A percentile compares a stretch with the other conserved stretches of the same genome.
phyloP scores from a whole-genome alignment of 2,329 filamentous ascomycete genomes.

The Stagonosporopsis cucurbitacearum region DNA sequence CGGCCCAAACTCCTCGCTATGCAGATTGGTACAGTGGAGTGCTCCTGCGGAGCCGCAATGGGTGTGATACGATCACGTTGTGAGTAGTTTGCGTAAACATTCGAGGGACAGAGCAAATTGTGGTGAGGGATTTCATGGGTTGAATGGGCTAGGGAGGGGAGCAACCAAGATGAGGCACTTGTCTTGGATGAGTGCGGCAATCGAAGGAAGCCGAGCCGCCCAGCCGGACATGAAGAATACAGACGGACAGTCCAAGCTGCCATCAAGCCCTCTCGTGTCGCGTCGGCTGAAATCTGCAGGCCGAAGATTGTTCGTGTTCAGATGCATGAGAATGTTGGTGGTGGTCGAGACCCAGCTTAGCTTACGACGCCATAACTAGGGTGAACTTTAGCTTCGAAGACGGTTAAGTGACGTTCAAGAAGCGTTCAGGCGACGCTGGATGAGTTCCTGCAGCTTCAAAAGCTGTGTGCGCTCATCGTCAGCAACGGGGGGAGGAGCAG shows the following conservation, averaged over 20 bases:
- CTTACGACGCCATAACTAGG: conserved; percentile 29
- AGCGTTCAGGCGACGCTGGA: conserved; percentile 39
- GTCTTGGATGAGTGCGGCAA: conserved; percentile 23
- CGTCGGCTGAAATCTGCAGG: conserved; percentile 1
- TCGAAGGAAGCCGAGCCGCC: conserved; percentile 14
- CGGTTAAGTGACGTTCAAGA: conserved; percentile 25
- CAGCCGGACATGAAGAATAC: conserved; percentile 11
- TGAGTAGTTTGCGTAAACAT: conserved; percentile 1
- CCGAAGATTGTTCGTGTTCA: conserved; percentile 10
- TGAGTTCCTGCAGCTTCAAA: conserved; percentile 41
- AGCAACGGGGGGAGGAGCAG: conserved; percentile 33
- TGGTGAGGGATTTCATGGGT: neutral
- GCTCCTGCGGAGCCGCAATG: conserved; percentile 11
- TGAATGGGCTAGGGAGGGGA: conserved; percentile 1
- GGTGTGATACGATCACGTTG: conserved; percentile 16
- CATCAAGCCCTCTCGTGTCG: neutral
- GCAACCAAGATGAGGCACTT: conserved; percentile 19
- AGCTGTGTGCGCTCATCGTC: conserved; percentile 39
- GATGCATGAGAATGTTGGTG: conserved; percentile 22
- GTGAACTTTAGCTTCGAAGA: conserved; percentile 24
- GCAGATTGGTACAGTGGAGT: conserved; percentile 32
- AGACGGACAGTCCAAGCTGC: neutral
- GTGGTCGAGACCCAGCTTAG: conserved; percentile 27
- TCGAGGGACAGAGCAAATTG: neutral
- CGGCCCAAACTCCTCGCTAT: conserved; percentile 44